phyloP scores from a whole-genome alignment of 805 yeast genomes.

The Candida michaelii region DNA sequence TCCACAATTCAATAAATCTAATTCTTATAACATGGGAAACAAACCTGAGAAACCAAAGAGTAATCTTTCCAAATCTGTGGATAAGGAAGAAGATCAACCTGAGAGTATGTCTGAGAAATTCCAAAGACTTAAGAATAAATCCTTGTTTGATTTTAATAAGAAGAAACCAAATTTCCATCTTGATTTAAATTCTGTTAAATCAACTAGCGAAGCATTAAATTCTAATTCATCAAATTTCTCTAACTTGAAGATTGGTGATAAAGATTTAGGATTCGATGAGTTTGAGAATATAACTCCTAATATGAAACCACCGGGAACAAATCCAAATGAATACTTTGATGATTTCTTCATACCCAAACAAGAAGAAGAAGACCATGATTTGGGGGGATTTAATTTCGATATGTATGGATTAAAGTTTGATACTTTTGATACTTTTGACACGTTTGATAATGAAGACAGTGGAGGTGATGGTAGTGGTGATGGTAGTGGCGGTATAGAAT shows the following conservation, averaged over 20 bases:
- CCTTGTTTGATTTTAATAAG: conserved; percentile 11
- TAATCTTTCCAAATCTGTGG: neutral
- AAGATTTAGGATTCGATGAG: conserved; percentile 14
- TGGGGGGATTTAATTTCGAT: conserved; percentile 23
- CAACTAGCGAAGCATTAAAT: neutral
- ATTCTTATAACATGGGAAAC: conserved; percentile 9
- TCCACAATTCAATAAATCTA: conserved; percentile 15
- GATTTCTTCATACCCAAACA: conserved; percentile 12
- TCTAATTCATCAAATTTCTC: conserved; percentile 2
- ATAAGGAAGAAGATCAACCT: neutral
- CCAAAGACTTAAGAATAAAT: conserved; percentile 1
- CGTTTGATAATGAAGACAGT: conserved; percentile 1
- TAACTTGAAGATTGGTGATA: conserved; percentile 12
- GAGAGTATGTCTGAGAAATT: neutral
- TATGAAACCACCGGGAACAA: conserved; percentile 31
- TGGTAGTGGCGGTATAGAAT: neutral
- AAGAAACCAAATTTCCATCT: conserved; percentile 16
- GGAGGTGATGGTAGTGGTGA: neutral
- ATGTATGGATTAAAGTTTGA: conserved; percentile 7
- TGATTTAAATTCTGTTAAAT: conserved; percentile 11
- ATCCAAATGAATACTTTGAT: conserved; percentile 16
- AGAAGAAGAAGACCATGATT: conserved; percentile 15
- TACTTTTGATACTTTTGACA: neutral
- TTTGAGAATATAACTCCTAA: conserved; percentile 27
- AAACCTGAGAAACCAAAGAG: conserved; percentile 3